Base-by-base conservation (phyloP, 2,329 filamentous ascomycete species). In the Alternaria sp. region DNA sequence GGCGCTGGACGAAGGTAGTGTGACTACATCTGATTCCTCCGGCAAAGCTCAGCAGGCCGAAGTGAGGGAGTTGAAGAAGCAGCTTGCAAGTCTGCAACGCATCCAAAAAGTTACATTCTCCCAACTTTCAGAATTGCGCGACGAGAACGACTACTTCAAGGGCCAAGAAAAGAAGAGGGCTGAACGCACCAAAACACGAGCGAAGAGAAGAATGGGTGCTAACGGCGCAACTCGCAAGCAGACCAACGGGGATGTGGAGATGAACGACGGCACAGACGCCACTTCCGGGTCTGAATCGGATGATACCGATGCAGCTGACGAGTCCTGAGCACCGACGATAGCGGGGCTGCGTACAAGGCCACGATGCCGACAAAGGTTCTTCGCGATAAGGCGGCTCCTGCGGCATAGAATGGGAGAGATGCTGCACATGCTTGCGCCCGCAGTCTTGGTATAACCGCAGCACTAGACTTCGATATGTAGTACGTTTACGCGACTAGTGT, bases 81-180 rank as follows among this genome's bases (percentile, higher is more conserved):
- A 84, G 61, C 57, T 85, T 15, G 81, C 80, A 19, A 80, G 80
- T 6, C 70, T 85, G 28, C 79, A 83, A 65, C 76, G 81, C 44
- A 75, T 84, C 28, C 83, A 84, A 67, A 81, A 77, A 61, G 80
- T 80, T 32, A 82, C 81, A 6, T 81, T 85, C 56, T 73, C 80
- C 21, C 83, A 83, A 61, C 72, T 85, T 25, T 80, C 80, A 13
- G 79, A 81, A 61, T 52, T 84, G 56, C 78, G 79, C 46, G 76
- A 80, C 47, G 82, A 84, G 67, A 79, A 77, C 36, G 77, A 80
- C 44, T 78, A 71, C 36, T 70, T 81, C 28, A 52, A 78, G 44
- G 60, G 71, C 25, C 63, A 74, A 51, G 77, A 81, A 63, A 74
- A 69, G 63, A 73, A 72, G 59, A 67, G 74, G 43, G 63, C 69